Evolutionary conservation across 2,329 filamentous ascomycete genomes (phyloP).

Genomic region (Penicillium sp.): DNA sequence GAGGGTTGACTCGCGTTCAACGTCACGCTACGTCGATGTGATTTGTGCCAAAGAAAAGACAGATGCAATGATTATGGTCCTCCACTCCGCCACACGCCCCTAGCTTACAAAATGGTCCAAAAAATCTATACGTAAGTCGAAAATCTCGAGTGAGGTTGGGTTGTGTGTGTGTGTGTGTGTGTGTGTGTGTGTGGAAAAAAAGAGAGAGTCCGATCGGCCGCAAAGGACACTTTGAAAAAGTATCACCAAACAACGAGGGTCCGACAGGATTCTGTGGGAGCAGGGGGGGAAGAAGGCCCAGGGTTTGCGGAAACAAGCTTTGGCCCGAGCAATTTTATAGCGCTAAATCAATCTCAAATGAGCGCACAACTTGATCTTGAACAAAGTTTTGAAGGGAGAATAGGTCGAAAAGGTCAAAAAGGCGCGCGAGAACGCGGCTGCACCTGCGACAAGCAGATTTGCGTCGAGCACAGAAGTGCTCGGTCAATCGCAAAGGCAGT

Average conservation of each 20-base stretch:
- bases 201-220: slow-evolving; percentile 2
- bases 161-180: too few relatives aligned
- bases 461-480: background rate
- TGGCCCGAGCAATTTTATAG: too few relatives aligned
- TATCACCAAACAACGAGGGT: slow-evolving; percentile 13
- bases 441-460: too few relatives aligned
- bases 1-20: slow-evolving; percentile 1
- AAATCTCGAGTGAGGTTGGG: too few relatives aligned
- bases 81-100: slow-evolving; percentile 5
- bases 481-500: background rate
- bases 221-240: slow-evolving; percentile 1
- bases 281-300: too few relatives aligned
- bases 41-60: slow-evolving; percentile 13
- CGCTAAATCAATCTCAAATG: too few relatives aligned
- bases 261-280: too few relatives aligned
- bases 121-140: slow-evolving; percentile 5
- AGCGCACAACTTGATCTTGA: too few relatives aligned
- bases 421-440: background rate
- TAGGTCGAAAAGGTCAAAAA: background rate
- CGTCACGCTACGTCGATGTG: slow-evolving; percentile 26
- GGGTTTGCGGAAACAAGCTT: too few relatives aligned
- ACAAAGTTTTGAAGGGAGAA: background rate
- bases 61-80: slow-evolving; percentile 23
- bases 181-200: background rate
- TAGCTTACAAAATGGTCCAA: slow-evolving; percentile 10